phyloP scores from a whole-genome alignment of 495 filamentous ascomycete genomes.

The Beverwykella pulmonaria region DNA sequence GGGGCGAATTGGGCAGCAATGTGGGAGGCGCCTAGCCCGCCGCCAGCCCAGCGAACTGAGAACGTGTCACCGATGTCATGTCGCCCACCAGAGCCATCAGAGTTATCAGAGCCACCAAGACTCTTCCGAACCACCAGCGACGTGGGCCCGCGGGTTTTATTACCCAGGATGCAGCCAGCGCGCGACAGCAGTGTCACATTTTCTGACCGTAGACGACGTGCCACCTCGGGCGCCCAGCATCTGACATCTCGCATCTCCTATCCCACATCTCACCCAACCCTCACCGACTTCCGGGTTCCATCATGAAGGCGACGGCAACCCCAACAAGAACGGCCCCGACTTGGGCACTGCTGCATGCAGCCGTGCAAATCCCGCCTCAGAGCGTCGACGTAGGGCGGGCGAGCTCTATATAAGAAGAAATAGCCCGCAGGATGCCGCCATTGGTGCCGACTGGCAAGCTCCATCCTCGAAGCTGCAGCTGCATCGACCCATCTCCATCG shows the following conservation, averaged over 20 bases:
- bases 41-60: too few species aligned
- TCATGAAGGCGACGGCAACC: not conserved
- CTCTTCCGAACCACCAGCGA: too few species aligned
- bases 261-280: not conserved
- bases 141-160: not conserved
- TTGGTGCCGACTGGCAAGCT: conserved; percentile 10
- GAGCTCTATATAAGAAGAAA: conserved; percentile 5
- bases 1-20: too few species aligned
- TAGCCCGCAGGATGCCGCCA: conserved; percentile 9
- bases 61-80: too few species aligned
- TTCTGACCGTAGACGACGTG: not conserved
- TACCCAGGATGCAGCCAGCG: not conserved
- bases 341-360: conserved; percentile 38
- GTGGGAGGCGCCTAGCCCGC: too few species aligned
- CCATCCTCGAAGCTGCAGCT: not conserved
- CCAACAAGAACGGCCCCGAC: not conserved
- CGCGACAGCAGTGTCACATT: not conserved
- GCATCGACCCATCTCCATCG: conserved; percentile 4
- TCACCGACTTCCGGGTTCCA: not conserved
- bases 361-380: conserved; percentile 4
- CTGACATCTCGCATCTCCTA: not conserved
- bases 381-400: not conserved
- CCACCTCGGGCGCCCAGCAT: not conserved
- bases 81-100: too few species aligned
- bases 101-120: too few species aligned